These are phyloP conservation scores for Tetrapyrgos nigripes DNA, from an alignment of 1,284 basidiomycete genomes.

Conservation along the genomic window DNA sequence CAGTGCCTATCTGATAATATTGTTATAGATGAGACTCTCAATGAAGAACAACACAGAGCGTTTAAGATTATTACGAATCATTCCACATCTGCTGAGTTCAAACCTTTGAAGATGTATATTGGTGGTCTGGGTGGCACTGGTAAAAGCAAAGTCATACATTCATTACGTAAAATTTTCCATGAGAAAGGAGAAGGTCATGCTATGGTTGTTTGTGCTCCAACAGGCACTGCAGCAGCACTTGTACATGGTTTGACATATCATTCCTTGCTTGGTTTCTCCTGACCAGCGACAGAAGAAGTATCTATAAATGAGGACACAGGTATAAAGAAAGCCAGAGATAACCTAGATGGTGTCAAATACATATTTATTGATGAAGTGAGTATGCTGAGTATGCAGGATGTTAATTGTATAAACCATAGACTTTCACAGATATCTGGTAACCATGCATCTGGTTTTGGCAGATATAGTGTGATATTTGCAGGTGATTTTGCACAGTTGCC, in stretches of 20 bases:
- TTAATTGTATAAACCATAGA: not conserved
- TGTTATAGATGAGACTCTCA: slow-evolving; percentile 10
- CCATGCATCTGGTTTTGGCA: slow-evolving; percentile 7
- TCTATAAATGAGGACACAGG: too few relatives aligned
- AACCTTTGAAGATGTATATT: slow-evolving; percentile 36
- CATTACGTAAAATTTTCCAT: slow-evolving; percentile 19
- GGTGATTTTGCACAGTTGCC: slow-evolving; percentile 5
- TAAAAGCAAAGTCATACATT: slow-evolving; percentile 41
- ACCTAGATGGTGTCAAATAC: slow-evolving; percentile 10
- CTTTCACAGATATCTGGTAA: slow-evolving; percentile 26
- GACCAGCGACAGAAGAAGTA: too few relatives aligned
- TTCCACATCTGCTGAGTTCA: slow-evolving; percentile 9
- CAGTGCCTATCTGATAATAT: not conserved
- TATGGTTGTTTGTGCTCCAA: not conserved
- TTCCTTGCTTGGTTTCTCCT: not conserved
- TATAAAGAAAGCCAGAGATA: not conserved
- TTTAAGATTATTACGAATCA: slow-evolving; percentile 36
- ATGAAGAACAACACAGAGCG: slow-evolving; percentile 25
- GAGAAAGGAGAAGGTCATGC: not conserved
- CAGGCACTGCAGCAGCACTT: not conserved
- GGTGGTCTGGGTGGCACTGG: slow-evolving; percentile 39
- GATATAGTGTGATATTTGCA: slow-evolving; percentile 6
- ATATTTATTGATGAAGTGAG: slow-evolving; percentile 12
- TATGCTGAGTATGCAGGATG: slow-evolving; percentile 1
- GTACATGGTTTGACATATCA: not conserved